phyloP scores from a whole-genome alignment of 176 grass and related monocot species.

The Ensete ventricosum region DNA sequence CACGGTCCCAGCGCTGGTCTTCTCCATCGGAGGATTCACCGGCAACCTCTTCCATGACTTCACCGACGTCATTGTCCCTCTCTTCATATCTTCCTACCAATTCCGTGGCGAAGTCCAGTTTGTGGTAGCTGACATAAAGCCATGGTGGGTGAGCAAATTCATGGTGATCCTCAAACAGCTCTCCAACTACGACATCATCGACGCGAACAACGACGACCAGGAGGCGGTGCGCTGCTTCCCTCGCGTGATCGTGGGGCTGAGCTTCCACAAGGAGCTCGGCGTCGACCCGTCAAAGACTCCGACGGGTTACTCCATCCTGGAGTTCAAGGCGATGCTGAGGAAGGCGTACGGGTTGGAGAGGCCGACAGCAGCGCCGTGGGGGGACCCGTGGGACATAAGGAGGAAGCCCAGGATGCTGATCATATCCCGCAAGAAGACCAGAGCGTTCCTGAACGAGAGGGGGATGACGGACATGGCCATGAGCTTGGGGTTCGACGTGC shows the following conservation, averaged over 20 bases:
- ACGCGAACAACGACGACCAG: conserved; percentile 41
- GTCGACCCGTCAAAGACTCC: conserved; percentile 52
- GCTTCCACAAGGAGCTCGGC: conserved; percentile 67
- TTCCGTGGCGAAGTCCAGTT: conserved; percentile 67
- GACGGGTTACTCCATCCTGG: conserved; percentile 27
- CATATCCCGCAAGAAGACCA: conserved; percentile 63
- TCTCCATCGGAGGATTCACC: conserved; percentile 14
- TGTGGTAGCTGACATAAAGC: conserved; percentile 46
- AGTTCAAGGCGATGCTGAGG: conserved; percentile 69
- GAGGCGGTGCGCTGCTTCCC: conserved; percentile 63
- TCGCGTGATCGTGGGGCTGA: conserved; percentile 54
- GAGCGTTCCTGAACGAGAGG: conserved; percentile 53
- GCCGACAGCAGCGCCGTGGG: conserved; percentile 36
- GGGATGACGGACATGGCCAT: conserved; percentile 37
- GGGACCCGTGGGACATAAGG: conserved; percentile 23
- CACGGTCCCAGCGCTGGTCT: conserved; percentile 3
- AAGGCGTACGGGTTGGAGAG: conserved; percentile 52
- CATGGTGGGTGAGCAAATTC: conserved; percentile 66
- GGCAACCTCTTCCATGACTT: conserved; percentile 62
- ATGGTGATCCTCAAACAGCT: conserved; percentile 41
- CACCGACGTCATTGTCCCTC: conserved; percentile 76
- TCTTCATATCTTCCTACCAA: conserved; percentile 65
- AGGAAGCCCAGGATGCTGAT: conserved; percentile 56
- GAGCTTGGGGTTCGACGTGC: conserved; percentile 71
- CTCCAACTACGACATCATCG: conserved; percentile 58